Evolutionary conservation across 225 moss, liverwort and hornwort species (phyloP).

Genomic region (Climacium dendroides): DNA sequence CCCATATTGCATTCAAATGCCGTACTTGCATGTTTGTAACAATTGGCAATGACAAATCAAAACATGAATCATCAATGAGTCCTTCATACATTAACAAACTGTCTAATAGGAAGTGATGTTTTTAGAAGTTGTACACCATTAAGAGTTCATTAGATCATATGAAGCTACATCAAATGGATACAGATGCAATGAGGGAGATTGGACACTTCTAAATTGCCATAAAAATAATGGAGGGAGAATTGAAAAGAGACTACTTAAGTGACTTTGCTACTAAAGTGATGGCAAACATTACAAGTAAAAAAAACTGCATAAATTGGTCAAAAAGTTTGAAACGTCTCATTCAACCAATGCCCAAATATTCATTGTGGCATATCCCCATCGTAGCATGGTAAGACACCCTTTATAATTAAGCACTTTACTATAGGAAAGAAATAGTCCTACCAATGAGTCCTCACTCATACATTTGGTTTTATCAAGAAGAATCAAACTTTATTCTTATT

Average conservation of each 20-base stretch:
- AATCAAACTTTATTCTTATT: no score
- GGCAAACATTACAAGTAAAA: not conserved
- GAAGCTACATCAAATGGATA: not conserved
- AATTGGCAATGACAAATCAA: not conserved
- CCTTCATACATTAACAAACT: not conserved
- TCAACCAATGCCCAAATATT: not conserved
- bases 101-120: not conserved
- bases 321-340: not conserved
- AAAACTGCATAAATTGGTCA: not conserved
- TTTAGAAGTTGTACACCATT: not conserved
- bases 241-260: not conserved
- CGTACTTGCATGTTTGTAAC: not conserved
- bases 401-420: not conserved
- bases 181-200: not conserved
- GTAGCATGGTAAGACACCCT: accelerated
- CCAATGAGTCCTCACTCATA: no score
- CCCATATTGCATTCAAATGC: not conserved
- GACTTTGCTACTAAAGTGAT: not conserved
- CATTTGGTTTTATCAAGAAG: not conserved
- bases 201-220: not conserved
- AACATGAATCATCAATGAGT: not conserved
- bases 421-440: accelerated
- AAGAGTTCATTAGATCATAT: not conserved
- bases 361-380: accelerated
- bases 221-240: not conserved